These are phyloP conservation scores for Colletotrichum sp. DNA, from an alignment of 2,329 filamentous ascomycete species.

Conservation along the genomic window DNA sequence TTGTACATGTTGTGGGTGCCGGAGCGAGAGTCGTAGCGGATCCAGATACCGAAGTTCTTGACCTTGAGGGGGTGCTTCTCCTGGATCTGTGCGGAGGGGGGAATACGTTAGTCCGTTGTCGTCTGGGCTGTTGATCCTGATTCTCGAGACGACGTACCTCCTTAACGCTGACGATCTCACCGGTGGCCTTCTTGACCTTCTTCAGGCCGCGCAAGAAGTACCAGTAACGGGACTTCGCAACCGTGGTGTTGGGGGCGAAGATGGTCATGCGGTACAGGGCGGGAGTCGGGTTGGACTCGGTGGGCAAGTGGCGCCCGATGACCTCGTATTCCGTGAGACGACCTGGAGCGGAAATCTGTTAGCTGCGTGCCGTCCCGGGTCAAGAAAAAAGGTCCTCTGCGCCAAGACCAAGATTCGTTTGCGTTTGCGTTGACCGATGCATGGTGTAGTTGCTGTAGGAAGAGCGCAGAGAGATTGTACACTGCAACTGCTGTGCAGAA, in stretches of 20 bases:
- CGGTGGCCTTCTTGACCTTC: conserved; percentile 99
- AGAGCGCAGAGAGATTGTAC: too few species aligned
- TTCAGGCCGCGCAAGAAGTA: conserved; percentile 99
- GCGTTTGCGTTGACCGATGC: background rate
- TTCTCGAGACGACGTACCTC: conserved; percentile 67
- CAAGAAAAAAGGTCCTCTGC: background rate
- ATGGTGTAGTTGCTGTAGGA: background rate
- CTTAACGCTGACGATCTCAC: conserved; percentile 98
- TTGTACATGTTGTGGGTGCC: conserved; percentile 99
- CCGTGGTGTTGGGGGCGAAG: conserved; percentile 96
- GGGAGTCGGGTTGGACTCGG: conserved; percentile 94
- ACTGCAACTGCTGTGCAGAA: background rate
- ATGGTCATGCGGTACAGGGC: conserved; percentile 99
- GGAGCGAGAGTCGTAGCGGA: conserved; percentile 99
- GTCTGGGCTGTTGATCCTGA: background rate
- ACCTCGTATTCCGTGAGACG: conserved; percentile 99
- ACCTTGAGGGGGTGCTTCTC: conserved; percentile 99
- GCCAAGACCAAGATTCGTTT: background rate
- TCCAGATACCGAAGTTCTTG: conserved; percentile 99
- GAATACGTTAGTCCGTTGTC: background rate
- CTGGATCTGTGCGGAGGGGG: conserved; percentile 66
- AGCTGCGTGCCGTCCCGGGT: conserved; percentile 28
- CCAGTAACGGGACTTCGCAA: conserved; percentile 99
- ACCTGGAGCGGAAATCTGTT: conserved; percentile 63
- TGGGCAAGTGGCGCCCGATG: conserved; percentile 98